Base-by-base conservation (phyloP, 1,139 yeast genomes). In the Candida albicans region DNA sequence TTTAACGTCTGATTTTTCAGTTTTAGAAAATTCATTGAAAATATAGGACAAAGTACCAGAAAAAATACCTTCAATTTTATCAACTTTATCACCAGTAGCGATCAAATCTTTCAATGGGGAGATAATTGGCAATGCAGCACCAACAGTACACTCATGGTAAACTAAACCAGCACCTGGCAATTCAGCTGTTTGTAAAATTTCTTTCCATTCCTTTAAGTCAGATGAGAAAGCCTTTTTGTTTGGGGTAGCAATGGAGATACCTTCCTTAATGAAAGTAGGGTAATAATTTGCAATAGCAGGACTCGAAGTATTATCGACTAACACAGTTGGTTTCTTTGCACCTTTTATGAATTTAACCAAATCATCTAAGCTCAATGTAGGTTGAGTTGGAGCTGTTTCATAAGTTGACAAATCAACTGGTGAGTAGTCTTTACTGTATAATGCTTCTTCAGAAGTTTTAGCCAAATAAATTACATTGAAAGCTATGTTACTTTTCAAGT, bases 71-170 rank as follows among this genome's bases (percentile, higher is more conserved):
- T 93, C 98, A 54, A 93, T 86, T 62, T 83, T 87, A 57, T 82
- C 84, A 49, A 95, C 81, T 68, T 88, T 82, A 66, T 93, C 99
- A 52, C 99, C 99, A 43, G 99, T 93, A 50, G 79, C 77, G 39
- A 93, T 76, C 65, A 93, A 76, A 64, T 93, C 99, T 59, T 82
- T 85, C 59, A 93, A 74, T 44, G 97, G 88, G 40, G 90, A 84
- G 56, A 93, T 82, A 52, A 93, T 82, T 49, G 99, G 99, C 62
- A 95, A 77, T 44, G 98, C 99, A 34, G 99, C 99, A 59, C 98
- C 99, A 45, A 93, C 99, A n/a, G 98, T 88, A 41, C 98, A 95
- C 74, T 95, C 99, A 61, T 93, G 99, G 73, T 89, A 91, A 37
- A 90, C 96, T 52, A 91, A 75, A 32, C 95, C 96, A 41, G 85